Evolutionary conservation across 768 basidiomycete genomes (phyloP), one percentile per base, ranked within the genome.

Genomic region (Tephrocybe sp.): DNA sequence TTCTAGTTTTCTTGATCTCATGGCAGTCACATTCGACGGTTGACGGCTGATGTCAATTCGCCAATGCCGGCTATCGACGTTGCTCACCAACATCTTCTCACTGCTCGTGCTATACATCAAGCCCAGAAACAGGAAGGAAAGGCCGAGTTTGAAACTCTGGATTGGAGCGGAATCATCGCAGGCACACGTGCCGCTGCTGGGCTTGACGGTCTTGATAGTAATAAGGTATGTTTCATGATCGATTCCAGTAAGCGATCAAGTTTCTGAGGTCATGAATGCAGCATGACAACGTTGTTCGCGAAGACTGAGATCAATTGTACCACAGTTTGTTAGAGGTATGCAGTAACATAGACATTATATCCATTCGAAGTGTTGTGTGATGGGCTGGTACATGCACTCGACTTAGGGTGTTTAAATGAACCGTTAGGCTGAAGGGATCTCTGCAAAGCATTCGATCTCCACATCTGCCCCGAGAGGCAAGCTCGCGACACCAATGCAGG

Each of bases 151-250:
- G 80, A 83, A 7, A 68, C 76, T 3, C 68, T 94, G 16, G 93
- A 96, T 61, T 95, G 92, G 91, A 88, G 85, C 54, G 82, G 84
- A 1, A 65, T 94, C 36, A 79, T 95, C 23, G 88, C 87, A 3
- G 91, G 90, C 3, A 76, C 83, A 35, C 76, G 92, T 45, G 82
- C 87, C 11, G 77, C 88, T 2, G 86, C 90, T 9, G 92, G 91
- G 1, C 66, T 88, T 47, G 69, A 78, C 46, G 65, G 67, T 2
- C 72, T 78, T 42, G 68, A 72, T 50, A 66, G 66, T 35, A 59
- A 48, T 40, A 69, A 71, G 60, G 74, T 72, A 51, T 42, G 65
- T 36, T 41, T 44, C 19, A 11, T 26, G 13, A 49, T 36, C n/a
- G 0, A 32, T 20, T 26, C 19, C n/a, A 17, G 16, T 39, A n/a